Conservation (phyloP, 805 yeast genomes). For the Teunomyces funiuensis region DNA sequence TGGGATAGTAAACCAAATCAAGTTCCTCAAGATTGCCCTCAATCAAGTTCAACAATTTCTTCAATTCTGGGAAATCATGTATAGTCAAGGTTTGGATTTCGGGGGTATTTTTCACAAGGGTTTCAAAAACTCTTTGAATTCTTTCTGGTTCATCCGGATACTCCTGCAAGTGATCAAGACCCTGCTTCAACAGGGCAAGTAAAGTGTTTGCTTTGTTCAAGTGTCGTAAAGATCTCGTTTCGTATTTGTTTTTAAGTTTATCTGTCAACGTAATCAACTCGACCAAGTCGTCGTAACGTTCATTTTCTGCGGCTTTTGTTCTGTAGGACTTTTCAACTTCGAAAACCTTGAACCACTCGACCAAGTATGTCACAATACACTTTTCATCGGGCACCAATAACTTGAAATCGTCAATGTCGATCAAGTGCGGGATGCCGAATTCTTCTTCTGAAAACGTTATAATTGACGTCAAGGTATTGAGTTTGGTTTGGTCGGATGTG, state of each 20-base stretch:
- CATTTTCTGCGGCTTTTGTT: not conserved
- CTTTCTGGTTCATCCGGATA: not conserved
- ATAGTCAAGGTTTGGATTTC: constrained; percentile 13
- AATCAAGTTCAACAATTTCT: constrained; percentile 10
- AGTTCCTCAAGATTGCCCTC: constrained; percentile 16
- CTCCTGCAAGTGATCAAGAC: not conserved
- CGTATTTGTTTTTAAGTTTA: constrained; percentile 29
- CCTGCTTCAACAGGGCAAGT: constrained; percentile 4
- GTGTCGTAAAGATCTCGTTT: constrained; percentile 29
- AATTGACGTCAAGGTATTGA: constrained; percentile 26
- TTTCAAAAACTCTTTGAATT: not conserved
- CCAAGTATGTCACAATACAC: constrained; percentile 55
- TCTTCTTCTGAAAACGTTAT: constrained; percentile 38
- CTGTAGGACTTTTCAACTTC: constrained; percentile 15
- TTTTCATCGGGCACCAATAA: constrained; percentile 57
- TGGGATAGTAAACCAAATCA: constrained; percentile 13
- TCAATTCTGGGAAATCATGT: constrained; percentile 15
- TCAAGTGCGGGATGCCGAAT: constrained; percentile 50
- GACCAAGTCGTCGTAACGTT: constrained; percentile 9
- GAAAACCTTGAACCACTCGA: constrained; percentile 55
- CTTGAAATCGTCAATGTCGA: constrained; percentile 55
- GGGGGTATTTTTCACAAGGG: not conserved
- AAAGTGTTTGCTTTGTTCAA: constrained; percentile 22
- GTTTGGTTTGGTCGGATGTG: constrained; percentile 16
- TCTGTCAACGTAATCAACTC: constrained; percentile 12